A percentile compares a stretch with the other conserved stretches of the same genome.
These are phyloP conservation scores for Evernia prunastri DNA, from an alignment of 495 filamentous ascomycete species.

Conservation along the genomic window DNA sequence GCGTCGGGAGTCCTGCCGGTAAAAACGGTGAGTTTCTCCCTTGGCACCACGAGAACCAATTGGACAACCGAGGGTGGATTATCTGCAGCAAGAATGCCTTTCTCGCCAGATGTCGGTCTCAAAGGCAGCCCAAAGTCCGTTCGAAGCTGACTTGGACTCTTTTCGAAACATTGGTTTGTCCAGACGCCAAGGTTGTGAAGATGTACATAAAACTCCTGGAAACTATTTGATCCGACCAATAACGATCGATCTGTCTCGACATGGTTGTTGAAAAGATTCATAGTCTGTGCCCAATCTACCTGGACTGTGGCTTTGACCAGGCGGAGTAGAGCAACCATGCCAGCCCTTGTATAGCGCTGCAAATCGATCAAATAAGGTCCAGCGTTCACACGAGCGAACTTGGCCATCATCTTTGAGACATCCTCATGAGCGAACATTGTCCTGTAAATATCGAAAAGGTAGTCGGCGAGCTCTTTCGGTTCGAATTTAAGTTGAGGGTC, in stretches of 20 bases:
- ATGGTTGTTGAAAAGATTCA: slow-evolving; percentile 26
- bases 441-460: slow-evolving; percentile 36
- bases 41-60: slow-evolving; percentile 12
- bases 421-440: slow-evolving; percentile 41
- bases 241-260: slow-evolving; percentile 28
- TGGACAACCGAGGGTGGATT: slow-evolving; percentile 11
- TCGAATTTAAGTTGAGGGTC: slow-evolving; percentile 26
- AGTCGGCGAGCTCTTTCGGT: slow-evolving; percentile 29
- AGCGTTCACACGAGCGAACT: slow-evolving; percentile 3
- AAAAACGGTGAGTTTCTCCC: slow-evolving; percentile 12
- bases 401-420: slow-evolving; percentile 18
- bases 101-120: background rate
- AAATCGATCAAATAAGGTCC: slow-evolving; percentile 3
- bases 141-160: background rate
- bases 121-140: background rate
- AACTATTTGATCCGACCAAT: slow-evolving; percentile 27
- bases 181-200: slow-evolving; percentile 30
- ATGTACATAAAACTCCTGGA: slow-evolving; percentile 28
- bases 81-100: slow-evolving; percentile 10
- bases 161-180: slow-evolving; percentile 12
- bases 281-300: slow-evolving; percentile 32
- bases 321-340: slow-evolving; percentile 35
- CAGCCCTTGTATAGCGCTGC: slow-evolving; percentile 36
- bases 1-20: slow-evolving; percentile 3
- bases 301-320: slow-evolving; percentile 27